A percentile compares a stretch with the other conserved stretches of the same genome.
Conservation (phyloP, 768 basidiomycete genomes). For the Tricholoma flavovirens region DNA sequence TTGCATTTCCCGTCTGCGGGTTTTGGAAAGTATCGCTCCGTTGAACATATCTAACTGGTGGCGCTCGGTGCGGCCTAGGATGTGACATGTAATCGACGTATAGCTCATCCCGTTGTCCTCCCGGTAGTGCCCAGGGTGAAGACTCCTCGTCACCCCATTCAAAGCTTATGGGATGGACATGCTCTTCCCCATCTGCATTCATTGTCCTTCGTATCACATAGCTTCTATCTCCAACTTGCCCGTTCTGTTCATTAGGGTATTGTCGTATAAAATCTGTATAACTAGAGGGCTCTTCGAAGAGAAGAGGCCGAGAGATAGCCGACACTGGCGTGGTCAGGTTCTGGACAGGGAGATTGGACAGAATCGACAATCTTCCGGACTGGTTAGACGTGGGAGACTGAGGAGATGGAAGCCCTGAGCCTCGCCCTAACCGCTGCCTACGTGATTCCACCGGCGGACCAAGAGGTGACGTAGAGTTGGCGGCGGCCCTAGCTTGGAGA, state of each 20-base stretch:
- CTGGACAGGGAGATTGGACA: slow-evolving; percentile 37
- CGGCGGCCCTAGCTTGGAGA: slow-evolving; percentile 1
- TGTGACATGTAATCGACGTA: background rate
- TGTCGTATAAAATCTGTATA: slow-evolving; percentile 16
- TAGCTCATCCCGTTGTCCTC: slow-evolving; percentile 4
- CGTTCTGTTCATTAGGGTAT: slow-evolving; percentile 3
- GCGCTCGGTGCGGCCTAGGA: background rate
- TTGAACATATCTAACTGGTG: slow-evolving; percentile 1
- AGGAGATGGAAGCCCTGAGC: slow-evolving; percentile 7
- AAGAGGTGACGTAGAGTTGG: background rate
- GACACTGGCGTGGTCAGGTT: slow-evolving; percentile 33
- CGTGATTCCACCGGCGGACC: slow-evolving; percentile 14
- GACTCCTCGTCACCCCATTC: slow-evolving; percentile 36
- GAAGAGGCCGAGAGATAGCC: slow-evolving; percentile 26
- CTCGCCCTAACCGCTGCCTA: slow-evolving; percentile 15
- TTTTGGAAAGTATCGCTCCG: slow-evolving; percentile 8
- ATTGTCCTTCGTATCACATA: slow-evolving; percentile 32
- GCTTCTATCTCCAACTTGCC: slow-evolving; percentile 19
- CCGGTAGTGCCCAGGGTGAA: slow-evolving; percentile 25
- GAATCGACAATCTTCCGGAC: slow-evolving; percentile 31
- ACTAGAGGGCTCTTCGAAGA: slow-evolving; percentile 38
- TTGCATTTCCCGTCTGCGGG: slow-evolving; percentile 1
- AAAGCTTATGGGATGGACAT: slow-evolving; percentile 33
- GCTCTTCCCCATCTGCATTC: slow-evolving; percentile 33
- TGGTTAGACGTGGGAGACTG: slow-evolving; percentile 21